phyloP scores from a whole-genome alignment of 176 grass and related monocot species.

The Avena atlantica region DNA sequence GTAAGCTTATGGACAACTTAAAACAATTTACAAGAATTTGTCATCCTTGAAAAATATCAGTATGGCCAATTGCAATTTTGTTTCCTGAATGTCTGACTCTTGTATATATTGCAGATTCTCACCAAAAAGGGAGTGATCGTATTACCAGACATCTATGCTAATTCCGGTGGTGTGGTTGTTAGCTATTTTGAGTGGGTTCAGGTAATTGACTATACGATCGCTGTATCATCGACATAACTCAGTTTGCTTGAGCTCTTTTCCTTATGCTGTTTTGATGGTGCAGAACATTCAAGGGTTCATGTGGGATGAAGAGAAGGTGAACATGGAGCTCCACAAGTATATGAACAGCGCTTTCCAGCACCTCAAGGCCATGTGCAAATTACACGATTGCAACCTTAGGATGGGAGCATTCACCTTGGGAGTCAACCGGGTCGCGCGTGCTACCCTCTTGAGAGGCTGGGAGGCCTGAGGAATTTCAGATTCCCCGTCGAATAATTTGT shows the following conservation, averaged over 20 bases:
- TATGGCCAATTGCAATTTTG: background rate
- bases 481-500: slow-evolving; percentile 20
- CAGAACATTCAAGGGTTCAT: slow-evolving; percentile 99
- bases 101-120: slow-evolving; percentile 63
- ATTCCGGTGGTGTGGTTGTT: slow-evolving; percentile 92
- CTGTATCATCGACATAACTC: background rate
- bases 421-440: slow-evolving; percentile 89
- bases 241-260: slow-evolving; percentile 24
- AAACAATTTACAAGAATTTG: background rate
- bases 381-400: slow-evolving; percentile 83
- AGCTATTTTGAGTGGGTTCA: slow-evolving; percentile 99
- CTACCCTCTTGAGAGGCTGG: slow-evolving; percentile 94
- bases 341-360: slow-evolving; percentile 79
- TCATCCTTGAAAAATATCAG: slow-evolving; percentile 1
- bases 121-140: slow-evolving; percentile 84
- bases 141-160: slow-evolving; percentile 96
- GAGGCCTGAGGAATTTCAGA: slow-evolving; percentile 55
- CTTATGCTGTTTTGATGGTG: slow-evolving; percentile 29
- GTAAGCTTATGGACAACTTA: slow-evolving; percentile 35
- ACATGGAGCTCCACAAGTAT: slow-evolving; percentile 94
- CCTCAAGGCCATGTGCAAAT: slow-evolving; percentile 91
- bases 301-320: slow-evolving; percentile 98
- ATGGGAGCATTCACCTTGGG: slow-evolving; percentile 98
- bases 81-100: slow-evolving; percentile 22
- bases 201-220: slow-evolving; percentile 55